These are phyloP conservation scores for Neofusicoccum sp. DNA, from an alignment of 2,329 filamentous ascomycete genomes.

Conservation along the genomic window DNA sequence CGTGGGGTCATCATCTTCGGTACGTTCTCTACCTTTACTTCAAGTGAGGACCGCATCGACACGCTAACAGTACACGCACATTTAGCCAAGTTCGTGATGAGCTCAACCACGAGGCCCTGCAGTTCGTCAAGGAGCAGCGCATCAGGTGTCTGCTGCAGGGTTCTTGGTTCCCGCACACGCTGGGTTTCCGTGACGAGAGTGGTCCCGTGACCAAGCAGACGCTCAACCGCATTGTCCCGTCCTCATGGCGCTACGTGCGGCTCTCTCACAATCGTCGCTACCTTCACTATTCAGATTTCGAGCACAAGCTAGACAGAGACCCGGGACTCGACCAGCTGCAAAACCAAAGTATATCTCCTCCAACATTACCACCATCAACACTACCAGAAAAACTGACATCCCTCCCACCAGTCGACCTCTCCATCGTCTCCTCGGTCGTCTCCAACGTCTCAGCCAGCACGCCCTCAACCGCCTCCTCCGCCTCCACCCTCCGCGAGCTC, in stretches of 20 bases:
- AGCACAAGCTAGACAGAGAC: slow-evolving; percentile 59
- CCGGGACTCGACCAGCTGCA: slow-evolving; percentile 71
- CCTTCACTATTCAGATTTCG: slow-evolving; percentile 87
- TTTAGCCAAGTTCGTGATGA: slow-evolving; percentile 79
- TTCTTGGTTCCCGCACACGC: slow-evolving; percentile 73
- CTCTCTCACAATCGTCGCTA: slow-evolving; percentile 88
- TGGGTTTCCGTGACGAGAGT: slow-evolving; percentile 50
- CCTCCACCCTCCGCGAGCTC: slow-evolving; percentile 46
- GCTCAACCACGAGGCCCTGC: slow-evolving; percentile 82
- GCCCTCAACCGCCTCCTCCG: slow-evolving; percentile 48
- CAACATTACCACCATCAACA: too few species aligned
- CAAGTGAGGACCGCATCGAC: background rate
- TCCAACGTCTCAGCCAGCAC: slow-evolving; percentile 77
- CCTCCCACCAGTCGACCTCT: slow-evolving; percentile 68
- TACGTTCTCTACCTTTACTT: slow-evolving; percentile 22
- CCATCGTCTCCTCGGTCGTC: slow-evolving; percentile 85
- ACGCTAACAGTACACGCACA: slow-evolving; percentile 24
- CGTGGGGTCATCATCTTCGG: slow-evolving; percentile 86
- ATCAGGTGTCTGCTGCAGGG: slow-evolving; percentile 86
- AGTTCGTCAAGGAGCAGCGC: slow-evolving; percentile 96
- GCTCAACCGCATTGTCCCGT: slow-evolving; percentile 44
- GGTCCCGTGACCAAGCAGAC: slow-evolving; percentile 44
- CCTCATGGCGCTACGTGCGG: slow-evolving; percentile 77
- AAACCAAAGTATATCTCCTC: slow-evolving; percentile 62
- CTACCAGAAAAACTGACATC: slow-evolving; percentile 1